phyloP scores from a whole-genome alignment of 2,329 filamentous ascomycete genomes.

The Dendryphion nanum region DNA sequence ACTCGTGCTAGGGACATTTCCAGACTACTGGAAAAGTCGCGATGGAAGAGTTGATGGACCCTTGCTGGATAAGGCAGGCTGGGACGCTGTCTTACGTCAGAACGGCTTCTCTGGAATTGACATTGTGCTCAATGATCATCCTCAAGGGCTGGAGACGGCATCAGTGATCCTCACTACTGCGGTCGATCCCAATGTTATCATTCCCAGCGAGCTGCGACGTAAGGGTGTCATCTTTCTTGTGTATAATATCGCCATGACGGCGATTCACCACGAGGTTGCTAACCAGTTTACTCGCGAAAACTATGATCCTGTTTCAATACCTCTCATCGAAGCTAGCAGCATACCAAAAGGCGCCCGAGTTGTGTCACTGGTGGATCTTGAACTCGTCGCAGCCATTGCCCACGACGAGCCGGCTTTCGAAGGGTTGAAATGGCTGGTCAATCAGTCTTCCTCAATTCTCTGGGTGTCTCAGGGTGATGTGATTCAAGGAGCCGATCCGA shows the following conservation, averaged over 20 bases:
- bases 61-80: slow-evolving; percentile 22
- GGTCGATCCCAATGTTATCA: not conserved
- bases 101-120: slow-evolving; percentile 37
- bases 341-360: not conserved
- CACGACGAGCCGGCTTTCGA: not conserved
- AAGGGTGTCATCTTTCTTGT: not conserved
- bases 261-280: not conserved
- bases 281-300: not conserved
- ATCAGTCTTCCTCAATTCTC: not conserved
- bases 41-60: slow-evolving; percentile 10
- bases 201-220: not conserved
- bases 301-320: too few relatives aligned
- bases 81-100: slow-evolving; percentile 30
- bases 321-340: not conserved
- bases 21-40: slow-evolving; percentile 11
- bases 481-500: not conserved
- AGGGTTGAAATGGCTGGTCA: not conserved
- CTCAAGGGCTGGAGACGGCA: not conserved
- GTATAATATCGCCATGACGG: not conserved
- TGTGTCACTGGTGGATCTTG: slow-evolving; percentile 1
- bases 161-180: slow-evolving; percentile 5
- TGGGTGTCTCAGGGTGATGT: slow-evolving; percentile 1
- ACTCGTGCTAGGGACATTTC: slow-evolving; percentile 12
- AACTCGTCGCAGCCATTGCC: not conserved
- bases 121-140: slow-evolving; percentile 17